Evolutionary conservation across 1,284 basidiomycete genomes (phyloP).

Genomic region (Trichosporon coremiiforme): DNA sequence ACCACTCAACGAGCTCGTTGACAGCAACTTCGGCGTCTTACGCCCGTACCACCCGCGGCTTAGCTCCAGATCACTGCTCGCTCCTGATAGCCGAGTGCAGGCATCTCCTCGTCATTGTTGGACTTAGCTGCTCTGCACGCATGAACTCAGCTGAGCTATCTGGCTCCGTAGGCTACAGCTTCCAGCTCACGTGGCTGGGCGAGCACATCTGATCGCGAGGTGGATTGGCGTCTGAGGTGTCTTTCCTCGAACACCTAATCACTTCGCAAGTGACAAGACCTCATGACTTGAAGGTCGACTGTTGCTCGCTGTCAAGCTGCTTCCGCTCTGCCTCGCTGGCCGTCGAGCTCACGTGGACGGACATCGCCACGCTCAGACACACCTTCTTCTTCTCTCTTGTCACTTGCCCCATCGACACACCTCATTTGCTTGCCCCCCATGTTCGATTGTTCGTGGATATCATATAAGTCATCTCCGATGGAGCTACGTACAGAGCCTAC

Average conservation of each 20-base stretch:
- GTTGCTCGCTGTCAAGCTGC: no score
- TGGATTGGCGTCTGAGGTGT: no score
- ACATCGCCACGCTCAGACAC: no score
- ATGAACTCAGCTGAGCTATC: background rate
- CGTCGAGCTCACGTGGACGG: no score
- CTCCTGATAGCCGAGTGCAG: background rate
- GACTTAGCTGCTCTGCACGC: background rate
- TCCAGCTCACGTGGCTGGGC: background rate
- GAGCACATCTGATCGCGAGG: no score
- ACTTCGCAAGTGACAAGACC: no score
- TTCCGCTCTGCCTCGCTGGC: no score
- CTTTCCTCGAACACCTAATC: no score
- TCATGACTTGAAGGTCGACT: no score
- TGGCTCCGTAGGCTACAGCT: background rate
- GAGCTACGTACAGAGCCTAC: conserved; percentile 15
- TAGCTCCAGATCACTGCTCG: background rate
- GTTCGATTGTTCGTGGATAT: conserved; percentile 8
- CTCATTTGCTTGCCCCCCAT: background rate
- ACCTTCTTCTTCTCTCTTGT: background rate
- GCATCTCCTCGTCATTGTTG: background rate
- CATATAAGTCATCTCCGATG: conserved; percentile 17
- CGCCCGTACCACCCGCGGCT: background rate
- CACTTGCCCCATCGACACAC: background rate
- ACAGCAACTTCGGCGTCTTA: background rate
- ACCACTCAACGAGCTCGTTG: background rate